phyloP scores from a whole-genome alignment of 116 monocot species.

The Iris pallida region DNA sequence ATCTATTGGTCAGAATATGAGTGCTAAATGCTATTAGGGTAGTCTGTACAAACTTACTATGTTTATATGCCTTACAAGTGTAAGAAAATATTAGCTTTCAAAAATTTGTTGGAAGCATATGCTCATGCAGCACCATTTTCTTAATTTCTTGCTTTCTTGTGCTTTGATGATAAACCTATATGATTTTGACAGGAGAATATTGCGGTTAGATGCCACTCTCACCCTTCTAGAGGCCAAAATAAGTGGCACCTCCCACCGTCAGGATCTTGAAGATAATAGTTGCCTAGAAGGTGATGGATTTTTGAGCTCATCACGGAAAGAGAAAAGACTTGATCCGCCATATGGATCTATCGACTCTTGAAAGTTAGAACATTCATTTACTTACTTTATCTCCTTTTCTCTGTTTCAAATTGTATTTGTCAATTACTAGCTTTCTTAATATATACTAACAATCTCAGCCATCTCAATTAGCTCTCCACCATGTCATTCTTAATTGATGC shows the following conservation, averaged over 20 bases:
- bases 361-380: not conserved
- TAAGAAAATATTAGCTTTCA: no score
- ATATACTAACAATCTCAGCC: no score
- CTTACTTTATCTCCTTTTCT: no score
- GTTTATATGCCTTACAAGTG: no score
- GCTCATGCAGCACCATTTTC: no score
- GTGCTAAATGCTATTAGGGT: not conserved
- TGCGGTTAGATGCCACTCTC: conserved; percentile 7
- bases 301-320: not conserved
- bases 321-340: not conserved
- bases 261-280: not conserved
- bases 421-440: no score
- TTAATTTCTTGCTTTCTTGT: not conserved
- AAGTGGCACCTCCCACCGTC: not conserved
- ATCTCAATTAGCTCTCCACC: no score
- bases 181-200: conserved; percentile 1
- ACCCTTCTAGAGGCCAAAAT: conserved; percentile 10
- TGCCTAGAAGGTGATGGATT: not conserved
- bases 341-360: not conserved
- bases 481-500: no score
- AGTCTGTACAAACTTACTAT: not conserved
- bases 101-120: no score
- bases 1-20: not conserved
- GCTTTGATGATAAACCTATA: not conserved
- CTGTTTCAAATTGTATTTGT: no score